Conservation (phyloP, 2,329 filamentous ascomycete species). For the Helminthosporium solani region DNA sequence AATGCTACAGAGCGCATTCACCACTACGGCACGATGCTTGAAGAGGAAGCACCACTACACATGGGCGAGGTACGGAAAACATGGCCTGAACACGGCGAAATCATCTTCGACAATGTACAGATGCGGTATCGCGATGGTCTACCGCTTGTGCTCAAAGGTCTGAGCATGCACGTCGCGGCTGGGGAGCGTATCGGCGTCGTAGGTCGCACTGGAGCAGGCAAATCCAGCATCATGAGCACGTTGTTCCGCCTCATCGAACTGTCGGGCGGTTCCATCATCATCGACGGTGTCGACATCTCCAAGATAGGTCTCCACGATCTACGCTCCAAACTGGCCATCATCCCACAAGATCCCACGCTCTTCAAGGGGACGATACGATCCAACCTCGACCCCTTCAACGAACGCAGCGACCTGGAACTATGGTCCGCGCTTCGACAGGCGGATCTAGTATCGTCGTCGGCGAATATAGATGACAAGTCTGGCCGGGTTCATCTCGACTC, state of each 20-base stretch:
- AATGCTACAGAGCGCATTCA: constrained; percentile 90
- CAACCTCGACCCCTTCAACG: constrained; percentile 78
- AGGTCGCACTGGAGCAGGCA: constrained; percentile 78
- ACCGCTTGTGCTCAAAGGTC: constrained; percentile 51
- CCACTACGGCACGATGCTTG: constrained; percentile 83
- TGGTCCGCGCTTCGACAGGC: constrained; percentile 78
- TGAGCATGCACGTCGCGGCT: constrained; percentile 66
- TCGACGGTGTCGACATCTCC: constrained; percentile 60
- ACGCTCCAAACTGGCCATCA: constrained; percentile 74
- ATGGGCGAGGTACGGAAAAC: constrained; percentile 66
- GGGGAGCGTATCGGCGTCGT: constrained; percentile 82
- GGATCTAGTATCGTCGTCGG: constrained; percentile 62
- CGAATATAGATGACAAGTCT: constrained; percentile 47
- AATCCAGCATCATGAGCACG: constrained; percentile 80
- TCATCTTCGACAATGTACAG: constrained; percentile 52
- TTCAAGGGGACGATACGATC: constrained; percentile 78
- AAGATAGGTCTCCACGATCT: constrained; percentile 74
- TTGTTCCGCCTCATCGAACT: constrained; percentile 69
- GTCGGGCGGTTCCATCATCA: constrained; percentile 49
- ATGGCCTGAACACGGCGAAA: constrained; percentile 85
- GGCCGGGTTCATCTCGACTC: constrained; percentile 78
- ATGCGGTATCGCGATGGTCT: constrained; percentile 55
- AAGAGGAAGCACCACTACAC: constrained; percentile 84
- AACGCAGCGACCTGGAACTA: constrained; percentile 74
- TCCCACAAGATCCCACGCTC: constrained; percentile 80